Evolutionary conservation across 208 protist genomes (phyloP).

Genomic region (Crithidia sp.): DNA sequence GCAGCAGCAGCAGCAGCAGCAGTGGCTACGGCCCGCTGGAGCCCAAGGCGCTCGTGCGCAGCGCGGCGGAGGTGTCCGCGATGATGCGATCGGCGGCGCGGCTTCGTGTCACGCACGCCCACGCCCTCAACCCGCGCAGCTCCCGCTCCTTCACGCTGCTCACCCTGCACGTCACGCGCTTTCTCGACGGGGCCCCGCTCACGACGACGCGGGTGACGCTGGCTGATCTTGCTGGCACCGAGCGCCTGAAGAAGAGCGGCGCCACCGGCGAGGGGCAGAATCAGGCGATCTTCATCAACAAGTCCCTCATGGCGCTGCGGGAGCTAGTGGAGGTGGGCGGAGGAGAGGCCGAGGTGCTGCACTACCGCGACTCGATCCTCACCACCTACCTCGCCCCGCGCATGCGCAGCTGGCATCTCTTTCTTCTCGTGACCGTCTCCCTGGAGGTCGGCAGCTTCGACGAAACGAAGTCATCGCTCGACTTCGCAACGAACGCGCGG

Average conservation of each 20-base stretch:
- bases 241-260: slow-evolving; percentile 85
- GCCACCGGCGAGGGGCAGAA: slow-evolving; percentile 70
- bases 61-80: slow-evolving; percentile 34
- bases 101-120: slow-evolving; percentile 48
- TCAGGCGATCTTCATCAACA: slow-evolving; percentile 93
- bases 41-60: slow-evolving; percentile 53
- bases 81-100: slow-evolving; percentile 39
- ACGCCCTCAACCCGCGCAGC: slow-evolving; percentile 65
- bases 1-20: slow-evolving; percentile 9
- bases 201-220: slow-evolving; percentile 68
- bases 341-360: slow-evolving; percentile 43
- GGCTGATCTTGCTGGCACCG: slow-evolving; percentile 94
- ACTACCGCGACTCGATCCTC: slow-evolving; percentile 63
- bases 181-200: slow-evolving; percentile 57
- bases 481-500: slow-evolving; percentile 68
- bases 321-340: slow-evolving; percentile 56
- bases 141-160: slow-evolving; percentile 69
- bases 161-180: slow-evolving; percentile 70
- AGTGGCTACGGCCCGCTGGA: slow-evolving; percentile 33
- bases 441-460: slow-evolving; percentile 62
- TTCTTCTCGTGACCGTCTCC: slow-evolving; percentile 74
- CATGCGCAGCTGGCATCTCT: slow-evolving; percentile 65
- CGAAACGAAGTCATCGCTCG: slow-evolving; percentile 74
- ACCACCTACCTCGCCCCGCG: slow-evolving; percentile 67
- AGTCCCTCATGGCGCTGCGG: slow-evolving; percentile 89